Conservation (phyloP, 768 basidiomycete genomes). For the Pleurotus tuber-regium region DNA sequence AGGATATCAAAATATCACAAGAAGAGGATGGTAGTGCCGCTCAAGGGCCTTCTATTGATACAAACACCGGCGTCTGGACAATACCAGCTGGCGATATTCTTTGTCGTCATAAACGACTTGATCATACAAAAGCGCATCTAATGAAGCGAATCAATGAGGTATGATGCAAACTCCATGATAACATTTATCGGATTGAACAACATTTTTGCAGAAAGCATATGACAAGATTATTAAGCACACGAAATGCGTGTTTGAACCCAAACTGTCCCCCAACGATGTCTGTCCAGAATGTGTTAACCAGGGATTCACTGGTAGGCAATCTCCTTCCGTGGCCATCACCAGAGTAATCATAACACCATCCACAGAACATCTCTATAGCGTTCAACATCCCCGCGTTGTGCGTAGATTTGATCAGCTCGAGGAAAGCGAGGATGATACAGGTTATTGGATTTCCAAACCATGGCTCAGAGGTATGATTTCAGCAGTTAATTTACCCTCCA, state of each 20-base stretch:
- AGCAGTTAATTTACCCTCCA: slow-evolving; percentile 2
- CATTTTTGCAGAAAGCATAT: slow-evolving; percentile 41
- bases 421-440: slow-evolving; percentile 36
- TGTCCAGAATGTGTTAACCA: slow-evolving; percentile 59
- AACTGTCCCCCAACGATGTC: slow-evolving; percentile 46
- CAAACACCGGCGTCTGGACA: slow-evolving; percentile 11
- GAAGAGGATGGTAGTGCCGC: not conserved
- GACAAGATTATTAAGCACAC: slow-evolving; percentile 41
- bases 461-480: slow-evolving; percentile 73
- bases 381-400: slow-evolving; percentile 64
- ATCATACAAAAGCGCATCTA: slow-evolving; percentile 54
- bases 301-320: slow-evolving; percentile 52
- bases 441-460: slow-evolving; percentile 73
- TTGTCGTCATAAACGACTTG: slow-evolving; percentile 60
- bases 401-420: slow-evolving; percentile 54
- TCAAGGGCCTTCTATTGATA: not conserved
- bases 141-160: slow-evolving; percentile 73
- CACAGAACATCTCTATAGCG: slow-evolving; percentile 66
- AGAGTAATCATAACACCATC: slow-evolving; percentile 6
- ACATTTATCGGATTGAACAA: not conserved
- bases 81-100: slow-evolving; percentile 46
- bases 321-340: not conserved
- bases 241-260: slow-evolving; percentile 46
- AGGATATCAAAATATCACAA: not conserved
- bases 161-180: not conserved